Evolutionary conservation across 805 yeast species (phyloP).

Genomic region (Yamadazyma kitorensis): DNA sequence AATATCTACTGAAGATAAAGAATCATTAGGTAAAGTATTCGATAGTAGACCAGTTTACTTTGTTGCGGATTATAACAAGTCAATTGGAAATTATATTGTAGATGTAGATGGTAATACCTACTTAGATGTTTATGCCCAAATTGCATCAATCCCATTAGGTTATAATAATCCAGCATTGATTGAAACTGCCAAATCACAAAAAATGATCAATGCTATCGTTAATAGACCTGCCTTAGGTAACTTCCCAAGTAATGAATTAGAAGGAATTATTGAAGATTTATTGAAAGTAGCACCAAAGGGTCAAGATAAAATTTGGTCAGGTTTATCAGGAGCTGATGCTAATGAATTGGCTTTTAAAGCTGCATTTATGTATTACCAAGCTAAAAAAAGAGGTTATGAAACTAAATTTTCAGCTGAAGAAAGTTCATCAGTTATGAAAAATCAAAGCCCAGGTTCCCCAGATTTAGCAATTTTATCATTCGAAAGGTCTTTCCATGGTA

Average conservation of each 20-base stretch:
- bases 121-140: slow-evolving; percentile 79
- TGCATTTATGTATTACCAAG: slow-evolving; percentile 77
- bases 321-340: slow-evolving; percentile 83
- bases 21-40: slow-evolving; percentile 56
- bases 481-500: slow-evolving; percentile 89
- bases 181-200: slow-evolving; percentile 65
- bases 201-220: slow-evolving; percentile 68
- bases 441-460: slow-evolving; percentile 86
- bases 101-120: slow-evolving; percentile 77
- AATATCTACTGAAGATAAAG: slow-evolving; percentile 49
- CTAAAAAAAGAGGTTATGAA: slow-evolving; percentile 61
- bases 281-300: slow-evolving; percentile 78
- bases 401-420: slow-evolving; percentile 68
- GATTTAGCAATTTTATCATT: slow-evolving; percentile 83
- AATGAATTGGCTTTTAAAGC: slow-evolving; percentile 89
- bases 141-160: slow-evolving; percentile 82
- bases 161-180: slow-evolving; percentile 79
- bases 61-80: slow-evolving; percentile 71
- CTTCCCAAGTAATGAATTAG: slow-evolving; percentile 69
- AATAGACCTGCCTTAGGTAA: slow-evolving; percentile 85
- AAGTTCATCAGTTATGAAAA: slow-evolving; percentile 69
- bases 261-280: slow-evolving; percentile 48
- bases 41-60: slow-evolving; percentile 75
- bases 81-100: slow-evolving; percentile 73
- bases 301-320: slow-evolving; percentile 72